Conservation (phyloP, 2,329 filamentous ascomycete species). For the Fusarium longipes region DNA sequence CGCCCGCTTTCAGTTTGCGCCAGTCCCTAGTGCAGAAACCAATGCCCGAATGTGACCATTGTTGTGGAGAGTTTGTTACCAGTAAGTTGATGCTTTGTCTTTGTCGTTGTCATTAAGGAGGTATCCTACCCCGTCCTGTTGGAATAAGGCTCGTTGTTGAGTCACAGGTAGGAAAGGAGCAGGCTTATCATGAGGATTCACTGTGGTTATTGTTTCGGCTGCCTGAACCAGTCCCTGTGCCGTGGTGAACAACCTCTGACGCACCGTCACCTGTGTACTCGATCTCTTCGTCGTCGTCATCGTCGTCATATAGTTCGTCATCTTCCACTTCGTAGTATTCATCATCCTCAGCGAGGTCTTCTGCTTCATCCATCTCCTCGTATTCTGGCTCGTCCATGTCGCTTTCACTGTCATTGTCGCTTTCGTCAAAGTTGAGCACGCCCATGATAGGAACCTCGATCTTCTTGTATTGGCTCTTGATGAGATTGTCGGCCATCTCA, state of each 20-base stretch:
- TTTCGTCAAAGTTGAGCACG: slow-evolving; percentile 58
- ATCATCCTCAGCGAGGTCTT: slow-evolving; percentile 42
- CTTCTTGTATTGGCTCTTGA: slow-evolving; percentile 60
- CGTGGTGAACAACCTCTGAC: slow-evolving; percentile 46
- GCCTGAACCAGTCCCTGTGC: slow-evolving; percentile 46
- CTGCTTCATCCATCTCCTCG: slow-evolving; percentile 46
- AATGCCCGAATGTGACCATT: slow-evolving; percentile 32
- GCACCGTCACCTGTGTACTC: slow-evolving; percentile 45
- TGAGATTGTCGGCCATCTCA: slow-evolving; percentile 59
- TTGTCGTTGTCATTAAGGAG: slow-evolving; percentile 43
- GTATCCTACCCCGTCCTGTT: slow-evolving; percentile 11
- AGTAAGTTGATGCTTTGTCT: slow-evolving; percentile 34
- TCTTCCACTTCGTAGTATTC: slow-evolving; percentile 48
- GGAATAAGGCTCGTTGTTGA: slow-evolving; percentile 10
- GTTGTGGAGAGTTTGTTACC: slow-evolving; percentile 29
- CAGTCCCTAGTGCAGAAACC: slow-evolving; percentile 27
- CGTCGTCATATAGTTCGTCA: slow-evolving; percentile 45
- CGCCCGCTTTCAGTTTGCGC: slow-evolving; percentile 43
- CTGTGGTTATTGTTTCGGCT: slow-evolving; percentile 44
- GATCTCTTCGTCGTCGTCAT: slow-evolving; percentile 41
- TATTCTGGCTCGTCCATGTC: slow-evolving; percentile 45
- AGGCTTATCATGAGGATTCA: slow-evolving; percentile 43
- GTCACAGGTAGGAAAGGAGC: slow-evolving; percentile 2
- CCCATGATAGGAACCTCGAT: slow-evolving; percentile 60
- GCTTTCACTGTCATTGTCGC: slow-evolving; percentile 56